Evolutionary conservation across 164 flowering plant species (phyloP).

Genomic region (Nymphaea thermarum): DNA sequence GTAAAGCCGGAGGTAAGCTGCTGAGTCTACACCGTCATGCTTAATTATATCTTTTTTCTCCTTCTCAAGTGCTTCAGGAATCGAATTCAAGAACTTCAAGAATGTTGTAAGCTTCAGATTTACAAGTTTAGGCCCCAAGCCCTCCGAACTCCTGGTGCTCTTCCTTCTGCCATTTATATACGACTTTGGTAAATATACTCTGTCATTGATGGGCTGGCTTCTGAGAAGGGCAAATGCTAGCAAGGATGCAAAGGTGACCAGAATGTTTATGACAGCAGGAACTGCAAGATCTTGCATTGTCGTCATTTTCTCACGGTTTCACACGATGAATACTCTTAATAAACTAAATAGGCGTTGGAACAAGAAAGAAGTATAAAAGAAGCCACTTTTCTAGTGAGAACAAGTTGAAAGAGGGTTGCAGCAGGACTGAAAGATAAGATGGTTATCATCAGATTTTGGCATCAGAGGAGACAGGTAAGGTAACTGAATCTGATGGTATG

Average conservation of each 20-base stretch:
- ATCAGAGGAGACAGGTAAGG: no score
- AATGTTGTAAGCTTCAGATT: conserved; percentile 62
- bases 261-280: conserved; percentile 70
- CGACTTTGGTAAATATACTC: conserved; percentile 97
- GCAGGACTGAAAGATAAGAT: no score
- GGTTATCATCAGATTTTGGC: no score
- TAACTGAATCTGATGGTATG: no score
- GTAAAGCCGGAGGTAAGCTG: conserved; percentile 74
- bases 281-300: conserved; percentile 74
- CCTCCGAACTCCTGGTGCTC: conserved; percentile 38
- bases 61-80: conserved; percentile 83
- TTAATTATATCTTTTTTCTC: conserved; percentile 48
- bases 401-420: no score
- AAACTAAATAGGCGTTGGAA: no score
- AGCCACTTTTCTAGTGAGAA: no score
- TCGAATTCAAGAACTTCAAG: conserved; percentile 85
- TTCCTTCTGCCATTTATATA: conserved; percentile 51
- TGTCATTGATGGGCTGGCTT: conserved; percentile 83
- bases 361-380: no score
- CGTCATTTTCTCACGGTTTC: conserved; percentile 35
- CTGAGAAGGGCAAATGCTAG: conserved; percentile 81
- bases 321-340: no score
- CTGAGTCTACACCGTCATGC: conserved; percentile 95
- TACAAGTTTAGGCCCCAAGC: conserved; percentile 55
- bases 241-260: conserved; percentile 59